Base-by-base conservation (phyloP, 2,329 filamentous ascomycete species). In the Fusarium paranaense region DNA sequence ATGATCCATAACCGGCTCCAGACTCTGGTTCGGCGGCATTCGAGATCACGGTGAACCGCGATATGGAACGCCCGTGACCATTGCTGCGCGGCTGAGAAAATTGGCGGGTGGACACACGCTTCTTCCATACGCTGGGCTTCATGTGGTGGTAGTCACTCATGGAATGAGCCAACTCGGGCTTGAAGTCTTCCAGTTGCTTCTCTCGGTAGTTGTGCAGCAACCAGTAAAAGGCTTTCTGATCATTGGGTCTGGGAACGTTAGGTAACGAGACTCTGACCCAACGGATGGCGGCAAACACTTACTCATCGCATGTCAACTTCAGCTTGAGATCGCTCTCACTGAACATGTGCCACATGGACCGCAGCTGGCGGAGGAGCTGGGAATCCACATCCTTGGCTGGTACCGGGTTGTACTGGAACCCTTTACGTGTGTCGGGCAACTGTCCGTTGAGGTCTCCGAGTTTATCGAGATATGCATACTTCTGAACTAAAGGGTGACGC, bases 221-320 rank as follows among this genome's bases (percentile, higher is more conserved):
- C 83, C 91, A 93, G 82, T 98, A 99, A 82, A 98, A 98, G 75
- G 96, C 89, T 80, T 98, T 97, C 80, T 98, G 95, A 64, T 98
- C 94, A 73, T 97, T 98, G 6, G 90, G 87, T 73, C 93, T 96
- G 35, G n/a, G 57, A 50, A 70, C 45, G 74, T 82, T 71, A 83
- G 80, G 32, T 20, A 5, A 18, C 40, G 11, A 27, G 16, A 18
- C 37, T 14, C 4, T n/a, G 13, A 27, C 40, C 16, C 22, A 45
- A 60, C 4, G 33, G 4, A n/a, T 7, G 25, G 8, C 38, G 13
- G 4, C 7, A 33, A 42, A 8, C 22, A 87, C 91, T 82, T 85
- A 93, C 90, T 91, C 89, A 35, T 90, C 83, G 72, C 85, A 90
- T 14, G 88, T 83, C n/a, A 98, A 86, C 78, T 91, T 92, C 64